Evolutionary conservation across 768 basidiomycete species (phyloP).

Genomic region (Suillus subluteus): DNA sequence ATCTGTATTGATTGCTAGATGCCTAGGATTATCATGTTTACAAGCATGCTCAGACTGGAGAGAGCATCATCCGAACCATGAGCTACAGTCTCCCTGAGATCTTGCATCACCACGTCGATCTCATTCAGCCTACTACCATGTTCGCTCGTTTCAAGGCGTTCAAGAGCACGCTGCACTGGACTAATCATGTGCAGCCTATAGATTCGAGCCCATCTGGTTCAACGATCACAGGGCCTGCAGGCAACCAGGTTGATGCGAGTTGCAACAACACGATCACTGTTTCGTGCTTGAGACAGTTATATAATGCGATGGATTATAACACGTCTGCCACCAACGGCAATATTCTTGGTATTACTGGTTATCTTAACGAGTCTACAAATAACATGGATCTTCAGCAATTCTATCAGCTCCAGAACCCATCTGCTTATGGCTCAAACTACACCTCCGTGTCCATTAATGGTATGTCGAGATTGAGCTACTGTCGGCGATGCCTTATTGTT

Average conservation of each 20-base stretch:
- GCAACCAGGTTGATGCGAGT: constrained; percentile 46
- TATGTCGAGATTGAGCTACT: constrained; percentile 24
- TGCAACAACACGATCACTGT: constrained; percentile 58
- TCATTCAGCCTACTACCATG: constrained; percentile 75
- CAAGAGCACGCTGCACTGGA: constrained; percentile 44
- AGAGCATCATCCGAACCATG: constrained; percentile 65
- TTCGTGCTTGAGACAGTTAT: constrained; percentile 56
- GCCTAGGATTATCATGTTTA: constrained; percentile 65
- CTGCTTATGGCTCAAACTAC: constrained; percentile 54
- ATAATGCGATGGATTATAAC: constrained; percentile 52
- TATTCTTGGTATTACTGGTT: constrained; percentile 57
- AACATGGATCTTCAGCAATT: constrained; percentile 53
- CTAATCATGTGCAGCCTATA: constrained; percentile 14
- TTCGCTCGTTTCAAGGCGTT: constrained; percentile 54
- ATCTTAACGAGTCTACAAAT: constrained; percentile 57
- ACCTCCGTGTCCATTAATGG: constrained; percentile 59
- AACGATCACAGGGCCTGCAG: constrained; percentile 34
- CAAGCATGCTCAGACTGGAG: constrained; percentile 55
- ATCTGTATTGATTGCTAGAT: not conserved
- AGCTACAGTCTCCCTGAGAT: constrained; percentile 66
- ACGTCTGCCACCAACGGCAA: constrained; percentile 48
- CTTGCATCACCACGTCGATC: constrained; percentile 62
- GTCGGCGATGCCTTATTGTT: constrained; percentile 15
- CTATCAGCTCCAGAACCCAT: constrained; percentile 50
- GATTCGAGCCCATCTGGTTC: constrained; percentile 15